Evolutionary conservation across 2,329 filamentous ascomycete genomes (phyloP).

Genomic region (Aspergillus sp.): DNA sequence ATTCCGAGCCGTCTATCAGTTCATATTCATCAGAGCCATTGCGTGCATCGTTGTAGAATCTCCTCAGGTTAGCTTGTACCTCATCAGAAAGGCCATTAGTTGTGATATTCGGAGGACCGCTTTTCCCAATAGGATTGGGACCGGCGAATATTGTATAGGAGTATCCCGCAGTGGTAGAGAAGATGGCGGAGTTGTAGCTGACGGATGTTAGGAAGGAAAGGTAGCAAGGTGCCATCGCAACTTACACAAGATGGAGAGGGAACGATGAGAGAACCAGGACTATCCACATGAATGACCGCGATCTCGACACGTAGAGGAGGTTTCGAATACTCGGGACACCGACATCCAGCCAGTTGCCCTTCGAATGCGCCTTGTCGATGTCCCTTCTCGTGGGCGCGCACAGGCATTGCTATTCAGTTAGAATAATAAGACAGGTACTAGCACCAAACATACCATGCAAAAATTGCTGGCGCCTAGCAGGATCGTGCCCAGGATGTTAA

Average conservation of each 20-base stretch:
- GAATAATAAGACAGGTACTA: too few species aligned
- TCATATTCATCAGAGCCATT: not conserved
- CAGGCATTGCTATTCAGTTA: slow-evolving; percentile 44
- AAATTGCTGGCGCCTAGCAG: slow-evolving; percentile 52
- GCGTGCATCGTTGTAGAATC: not conserved
- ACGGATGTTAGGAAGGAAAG: not conserved
- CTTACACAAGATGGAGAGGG: slow-evolving; percentile 17
- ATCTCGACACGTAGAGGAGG: slow-evolving; percentile 32
- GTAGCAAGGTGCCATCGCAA: not conserved
- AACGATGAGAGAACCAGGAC: slow-evolving; percentile 14
- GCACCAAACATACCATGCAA: slow-evolving; percentile 34
- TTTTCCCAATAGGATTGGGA: not conserved
- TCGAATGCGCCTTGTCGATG: slow-evolving; percentile 50
- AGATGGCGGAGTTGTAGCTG: slow-evolving; percentile 18
- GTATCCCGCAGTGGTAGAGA: slow-evolving; percentile 9
- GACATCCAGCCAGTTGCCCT: slow-evolving; percentile 46
- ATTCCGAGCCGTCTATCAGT: not conserved
- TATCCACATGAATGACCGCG: slow-evolving; percentile 15
- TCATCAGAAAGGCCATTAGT: not conserved
- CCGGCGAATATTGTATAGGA: slow-evolving; percentile 9
- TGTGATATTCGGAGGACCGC: not conserved
- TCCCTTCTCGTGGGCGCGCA: slow-evolving; percentile 52
- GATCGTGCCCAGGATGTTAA: slow-evolving; percentile 50
- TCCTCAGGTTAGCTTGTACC: not conserved
- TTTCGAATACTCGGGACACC: slow-evolving; percentile 40